A percentile compares a stretch with the other conserved stretches of the same genome.
These are phyloP conservation scores for Histomonas meleagridis DNA, from an alignment of 208 protist genomes.

Conservation along the genomic window DNA sequence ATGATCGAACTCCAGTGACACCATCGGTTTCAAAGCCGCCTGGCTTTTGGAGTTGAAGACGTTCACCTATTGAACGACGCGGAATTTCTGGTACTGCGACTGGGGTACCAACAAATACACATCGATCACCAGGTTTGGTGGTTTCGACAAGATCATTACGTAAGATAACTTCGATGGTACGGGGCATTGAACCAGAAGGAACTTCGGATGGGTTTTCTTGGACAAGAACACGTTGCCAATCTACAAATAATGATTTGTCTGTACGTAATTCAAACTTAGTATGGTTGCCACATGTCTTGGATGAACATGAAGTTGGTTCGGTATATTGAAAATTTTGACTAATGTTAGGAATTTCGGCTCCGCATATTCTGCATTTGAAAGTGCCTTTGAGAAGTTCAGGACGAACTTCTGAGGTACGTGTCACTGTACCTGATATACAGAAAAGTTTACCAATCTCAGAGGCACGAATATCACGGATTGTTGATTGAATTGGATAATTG, in stretches of 20 bases:
- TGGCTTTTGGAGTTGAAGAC: not conserved
- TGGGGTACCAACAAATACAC: slow-evolving; percentile 70
- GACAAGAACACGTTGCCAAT: slow-evolving; percentile 93
- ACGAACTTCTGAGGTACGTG: slow-evolving; percentile 86
- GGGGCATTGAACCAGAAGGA: slow-evolving; percentile 55
- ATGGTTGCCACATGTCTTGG: slow-evolving; percentile 48
- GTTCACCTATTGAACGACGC: slow-evolving; percentile 52
- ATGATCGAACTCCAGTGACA: slow-evolving; percentile 74
- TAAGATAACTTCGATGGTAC: slow-evolving; percentile 53
- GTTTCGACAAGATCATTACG: slow-evolving; percentile 85
- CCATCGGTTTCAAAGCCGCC: slow-evolving; percentile 59
- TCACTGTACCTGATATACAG: slow-evolving; percentile 86
- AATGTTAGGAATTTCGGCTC: slow-evolving; percentile 60
- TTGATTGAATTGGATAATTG: slow-evolving; percentile 51
- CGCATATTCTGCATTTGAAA: slow-evolving; percentile 87
- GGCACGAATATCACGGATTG: slow-evolving; percentile 76
- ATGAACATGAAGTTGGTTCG: slow-evolving; percentile 51
- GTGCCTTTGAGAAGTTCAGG: slow-evolving; percentile 87
- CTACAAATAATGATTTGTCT: slow-evolving; percentile 70
- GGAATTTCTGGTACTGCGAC: slow-evolving; percentile 91
- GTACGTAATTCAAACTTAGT: slow-evolving; percentile 51
- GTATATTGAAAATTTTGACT: slow-evolving; percentile 96
- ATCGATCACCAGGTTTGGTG: slow-evolving; percentile 91
- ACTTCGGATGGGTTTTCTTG: slow-evolving; percentile 55
- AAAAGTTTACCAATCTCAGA: slow-evolving; percentile 76